Conservation (phyloP, 2,329 filamentous ascomycete genomes). For the Eurotiales sp. region DNA sequence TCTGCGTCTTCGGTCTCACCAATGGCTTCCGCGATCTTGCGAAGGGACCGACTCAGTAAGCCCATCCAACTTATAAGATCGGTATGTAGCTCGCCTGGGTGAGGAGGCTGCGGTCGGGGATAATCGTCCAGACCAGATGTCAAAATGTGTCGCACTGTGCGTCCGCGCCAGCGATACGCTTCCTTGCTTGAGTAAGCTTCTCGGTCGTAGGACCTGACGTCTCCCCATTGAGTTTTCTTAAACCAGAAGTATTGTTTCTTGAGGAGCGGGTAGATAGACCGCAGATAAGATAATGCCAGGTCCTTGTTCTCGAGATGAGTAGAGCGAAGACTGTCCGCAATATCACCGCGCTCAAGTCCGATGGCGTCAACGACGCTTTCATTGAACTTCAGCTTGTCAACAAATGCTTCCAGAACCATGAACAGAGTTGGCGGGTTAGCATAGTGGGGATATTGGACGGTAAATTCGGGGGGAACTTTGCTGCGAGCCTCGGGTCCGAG, state of each 20-base stretch:
- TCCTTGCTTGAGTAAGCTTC: constrained; percentile 85
- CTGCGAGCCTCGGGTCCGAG: constrained; percentile 85
- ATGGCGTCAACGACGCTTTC: constrained; percentile 25
- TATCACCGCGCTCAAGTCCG: constrained; percentile 21
- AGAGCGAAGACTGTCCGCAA: constrained; percentile 52
- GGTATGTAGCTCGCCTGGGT: constrained; percentile 91
- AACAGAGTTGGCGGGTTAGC: constrained; percentile 96
- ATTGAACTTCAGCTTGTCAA: constrained; percentile 66
- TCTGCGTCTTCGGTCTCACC: constrained; percentile 70
- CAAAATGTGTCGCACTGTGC: constrained; percentile 79
- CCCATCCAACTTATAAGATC: constrained; percentile 96
- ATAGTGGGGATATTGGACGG: constrained; percentile 93
- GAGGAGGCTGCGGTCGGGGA: constrained; percentile 85
- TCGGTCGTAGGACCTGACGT: constrained; percentile 87
- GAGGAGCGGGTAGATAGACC: constrained; percentile 77
- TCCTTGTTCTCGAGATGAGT: constrained; percentile 65
- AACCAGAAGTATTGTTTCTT: constrained; percentile 94
- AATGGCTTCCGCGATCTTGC: constrained; percentile 73
- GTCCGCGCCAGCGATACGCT: constrained; percentile 91
- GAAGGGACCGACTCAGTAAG: constrained; percentile 86
- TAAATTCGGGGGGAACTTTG: constrained; percentile 91
- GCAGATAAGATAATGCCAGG: constrained; percentile 67
- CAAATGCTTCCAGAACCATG: constrained; percentile 78
- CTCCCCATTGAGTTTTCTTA: constrained; percentile 82
- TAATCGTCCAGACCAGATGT: constrained; percentile 97